Base-by-base conservation (phyloP, 192 early-diverging fungal species). In the Coemansia sp. region DNA sequence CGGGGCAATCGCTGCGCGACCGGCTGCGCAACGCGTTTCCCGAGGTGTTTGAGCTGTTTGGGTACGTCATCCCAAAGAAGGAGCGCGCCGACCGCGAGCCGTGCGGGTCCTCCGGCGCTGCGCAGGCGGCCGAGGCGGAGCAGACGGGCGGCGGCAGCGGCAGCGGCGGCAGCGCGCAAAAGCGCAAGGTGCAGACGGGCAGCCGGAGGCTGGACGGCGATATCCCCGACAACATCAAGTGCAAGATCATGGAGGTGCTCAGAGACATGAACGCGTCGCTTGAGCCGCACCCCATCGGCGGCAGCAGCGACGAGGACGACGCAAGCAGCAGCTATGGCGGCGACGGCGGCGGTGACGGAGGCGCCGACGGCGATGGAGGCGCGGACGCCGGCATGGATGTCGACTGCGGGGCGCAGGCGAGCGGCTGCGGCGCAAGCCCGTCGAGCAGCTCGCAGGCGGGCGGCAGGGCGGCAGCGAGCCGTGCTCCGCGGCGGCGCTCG, bases 21-120 rank as follows among this genome's bases (percentile, higher is more conserved):
- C 68, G 75, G 9, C 39, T 78, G 54, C 68, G 75, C 60, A 77
- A 77, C 27, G 74, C 74, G 27, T 77, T 77, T 25, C 74, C 74
- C 35, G 65, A 66, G 37, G 68, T 77, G n/a, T 77, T 77, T 47
- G 67, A 70, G 59, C 45, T 77, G 46, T 77, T 77, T 39, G 74
- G 74, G 0, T 77, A 77, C 42, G 62, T 70, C 5, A 77, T 77
- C 15, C 74, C 74, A 2, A 77, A 77, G 15, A 77, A 77, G 53
- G 74, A 77, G 58, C 68, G 74, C 7, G 60, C 63, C 11, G 74
- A 77, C 45, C 68, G 68, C 34, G 66, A 77, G 45, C 39, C 10
- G 3, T 30, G 31, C 14, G 27, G 40, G n/a, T n/a, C n/a, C n/a
- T n/a, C n/a, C n/a, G n/a, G n/a, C n/a, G n/a, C n/a, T n/a, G 17